Evolutionary conservation across 805 yeast genomes (phyloP).

Genomic region (Jamesozyma lodderae): DNA sequence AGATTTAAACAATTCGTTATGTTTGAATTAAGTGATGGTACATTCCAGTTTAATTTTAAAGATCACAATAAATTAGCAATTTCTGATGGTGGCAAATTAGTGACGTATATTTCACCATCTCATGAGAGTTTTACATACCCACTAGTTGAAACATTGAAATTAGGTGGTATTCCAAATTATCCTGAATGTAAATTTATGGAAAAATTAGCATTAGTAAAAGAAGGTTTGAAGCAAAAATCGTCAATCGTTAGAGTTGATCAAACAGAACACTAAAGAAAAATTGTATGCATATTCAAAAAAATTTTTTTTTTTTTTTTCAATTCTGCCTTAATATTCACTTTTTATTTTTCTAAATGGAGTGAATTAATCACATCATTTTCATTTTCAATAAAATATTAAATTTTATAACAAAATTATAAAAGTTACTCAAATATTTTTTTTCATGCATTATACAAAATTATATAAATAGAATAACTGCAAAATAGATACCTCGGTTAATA

Average conservation of each 20-base stretch:
- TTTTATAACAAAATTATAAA: too few relatives aligned
- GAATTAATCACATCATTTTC: too few relatives aligned
- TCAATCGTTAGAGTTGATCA: conserved; percentile 23
- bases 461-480: too few relatives aligned
- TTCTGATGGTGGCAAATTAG: conserved; percentile 62
- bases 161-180: conserved; percentile 40
- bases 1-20: conserved; percentile 73
- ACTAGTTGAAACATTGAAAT: conserved; percentile 38
- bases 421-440: too few relatives aligned
- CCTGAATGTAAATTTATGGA: conserved; percentile 38
- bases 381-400: too few relatives aligned
- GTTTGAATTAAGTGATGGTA: conserved; percentile 90
- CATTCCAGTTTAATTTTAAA: conserved; percentile 87
- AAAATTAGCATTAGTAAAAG: conserved; percentile 51
- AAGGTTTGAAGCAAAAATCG: conserved; percentile 43
- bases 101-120: conserved; percentile 75
- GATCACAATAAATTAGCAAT: conserved; percentile 88
- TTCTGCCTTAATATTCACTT: neutral
- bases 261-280: conserved; percentile 3
- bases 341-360: too few relatives aligned
- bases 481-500: too few relatives aligned
- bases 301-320: neutral
- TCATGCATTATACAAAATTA: too few relatives aligned
- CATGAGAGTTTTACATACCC: conserved; percentile 64
- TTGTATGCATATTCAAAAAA: neutral